Base-by-base conservation (phyloP, 352 stramenopile species). In the Pythium periplocum region DNA sequence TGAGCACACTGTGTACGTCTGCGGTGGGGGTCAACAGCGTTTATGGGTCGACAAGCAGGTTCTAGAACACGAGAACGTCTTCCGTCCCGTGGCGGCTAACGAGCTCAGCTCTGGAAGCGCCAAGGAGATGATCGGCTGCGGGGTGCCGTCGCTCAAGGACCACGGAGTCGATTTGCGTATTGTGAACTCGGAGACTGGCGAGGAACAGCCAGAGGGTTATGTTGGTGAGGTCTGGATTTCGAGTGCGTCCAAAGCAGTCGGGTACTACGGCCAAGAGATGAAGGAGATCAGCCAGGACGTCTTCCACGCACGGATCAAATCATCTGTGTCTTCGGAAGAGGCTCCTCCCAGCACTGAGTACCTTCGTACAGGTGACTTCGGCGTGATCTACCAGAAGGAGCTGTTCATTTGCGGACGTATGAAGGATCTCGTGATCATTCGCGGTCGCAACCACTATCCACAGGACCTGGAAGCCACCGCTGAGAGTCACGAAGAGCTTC, bases 401-500 rank as follows among this genome's bases (percentile, higher is more conserved):
- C 66, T 96, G 11, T 99, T 99, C 75, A 96, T 99, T 48, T 99
- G 96, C 71, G 97, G 98, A 5, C 83, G 98, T 40, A 85, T 98
- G 47, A 99, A 99, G 73, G 98, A 99, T 67, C 69, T 99, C 26
- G 96, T 99, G 51, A 99, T 99, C 70, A 90, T 99, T 45, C 84
- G 94, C n/a, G 98, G 98, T 6, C 76, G 95, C 2, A 99, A 99
- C 71, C 95, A 99, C 67, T 99, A 99, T 65, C 98, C 98, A 5
- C 96, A 99, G 70, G 98, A 99, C 66, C 83, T 99, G 26, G 97
- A 99, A 62, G 75, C 83, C 7, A 97, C 89, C 6, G 93, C 90
- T 1, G 95, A 98, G 72, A 64, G 52, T 7, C 69, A 85, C 40
- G 57, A 74, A 43, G 78, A 90, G 8, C 57, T 97, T 12, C 86